These are phyloP conservation scores for Eudorina sp. DNA, from an alignment of 139 green algal genomes.

Conservation along the genomic window DNA sequence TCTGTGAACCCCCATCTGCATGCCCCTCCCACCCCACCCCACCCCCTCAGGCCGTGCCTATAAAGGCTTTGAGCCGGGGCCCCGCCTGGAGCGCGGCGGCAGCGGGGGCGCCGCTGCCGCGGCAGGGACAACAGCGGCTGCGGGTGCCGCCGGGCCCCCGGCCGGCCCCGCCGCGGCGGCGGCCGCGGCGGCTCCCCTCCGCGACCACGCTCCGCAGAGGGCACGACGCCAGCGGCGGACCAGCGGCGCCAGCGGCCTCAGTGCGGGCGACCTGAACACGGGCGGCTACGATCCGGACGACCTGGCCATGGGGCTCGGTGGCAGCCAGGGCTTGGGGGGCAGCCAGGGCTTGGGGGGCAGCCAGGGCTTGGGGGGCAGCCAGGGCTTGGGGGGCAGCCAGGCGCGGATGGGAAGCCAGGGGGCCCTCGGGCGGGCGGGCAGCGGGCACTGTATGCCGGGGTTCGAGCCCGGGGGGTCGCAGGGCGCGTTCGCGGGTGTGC, in stretches of 20 bases:
- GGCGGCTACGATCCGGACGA: background rate
- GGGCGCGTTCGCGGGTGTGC: background rate
- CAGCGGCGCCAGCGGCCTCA: background rate
- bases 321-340: background rate
- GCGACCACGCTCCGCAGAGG: background rate
- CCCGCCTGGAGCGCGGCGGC: background rate
- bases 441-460: too few species aligned
- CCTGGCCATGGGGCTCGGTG: background rate
- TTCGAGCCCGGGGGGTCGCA: background rate
- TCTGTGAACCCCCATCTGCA: too few species aligned
- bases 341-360: background rate
- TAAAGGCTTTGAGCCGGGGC: constrained; percentile 5
- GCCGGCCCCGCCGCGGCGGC: background rate
- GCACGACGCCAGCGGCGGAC: background rate
- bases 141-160: background rate
- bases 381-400: constrained; percentile 3
- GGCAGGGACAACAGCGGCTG: too few species aligned
- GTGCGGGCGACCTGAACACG: background rate
- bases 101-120: too few species aligned
- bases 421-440: background rate
- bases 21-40: too few species aligned
- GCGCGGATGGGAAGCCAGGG: background rate
- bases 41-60: constrained; percentile 15
- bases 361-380: background rate
- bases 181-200: background rate